Conservation (phyloP, 306 rosid genomes). For the Corylus heterophylla region DNA sequence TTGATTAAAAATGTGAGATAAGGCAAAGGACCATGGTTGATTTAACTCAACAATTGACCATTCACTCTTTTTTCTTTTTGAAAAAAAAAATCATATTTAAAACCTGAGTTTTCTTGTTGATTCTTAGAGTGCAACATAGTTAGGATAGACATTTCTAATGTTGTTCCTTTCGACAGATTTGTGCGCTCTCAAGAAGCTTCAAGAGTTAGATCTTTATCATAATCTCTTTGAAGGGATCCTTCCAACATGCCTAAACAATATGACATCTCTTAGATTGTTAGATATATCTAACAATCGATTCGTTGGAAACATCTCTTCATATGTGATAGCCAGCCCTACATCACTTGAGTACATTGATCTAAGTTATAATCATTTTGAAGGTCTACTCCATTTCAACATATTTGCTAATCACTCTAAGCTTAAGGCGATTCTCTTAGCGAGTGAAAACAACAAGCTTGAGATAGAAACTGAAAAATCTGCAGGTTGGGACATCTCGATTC, state of each 20-base stretch:
- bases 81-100: no score
- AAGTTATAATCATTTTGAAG: conserved; percentile 18
- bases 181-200: conserved; percentile 4
- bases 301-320: conserved; percentile 7
- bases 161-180: background rate
- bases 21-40: no score
- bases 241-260: conserved; percentile 23
- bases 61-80: no score
- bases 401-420: conserved; percentile 21
- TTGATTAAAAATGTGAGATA: background rate
- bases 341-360: conserved; percentile 19
- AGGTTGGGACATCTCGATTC: conserved; percentile 9
- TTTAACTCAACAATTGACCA: no score
- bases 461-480: conserved; percentile 18
- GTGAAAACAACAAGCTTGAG: background rate
- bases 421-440: conserved; percentile 2
- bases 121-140: background rate
- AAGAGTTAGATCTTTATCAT: conserved; percentile 3
- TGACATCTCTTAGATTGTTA: conserved; percentile 11
- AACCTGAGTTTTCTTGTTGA: no score
- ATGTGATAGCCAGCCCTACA: background rate
- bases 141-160: background rate
- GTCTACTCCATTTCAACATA: conserved; percentile 13
- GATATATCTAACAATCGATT: conserved; percentile 19
- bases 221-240: conserved; percentile 15